Base-by-base conservation (phyloP, 73 alveolate species). In the Paramecium primaurelia region DNA sequence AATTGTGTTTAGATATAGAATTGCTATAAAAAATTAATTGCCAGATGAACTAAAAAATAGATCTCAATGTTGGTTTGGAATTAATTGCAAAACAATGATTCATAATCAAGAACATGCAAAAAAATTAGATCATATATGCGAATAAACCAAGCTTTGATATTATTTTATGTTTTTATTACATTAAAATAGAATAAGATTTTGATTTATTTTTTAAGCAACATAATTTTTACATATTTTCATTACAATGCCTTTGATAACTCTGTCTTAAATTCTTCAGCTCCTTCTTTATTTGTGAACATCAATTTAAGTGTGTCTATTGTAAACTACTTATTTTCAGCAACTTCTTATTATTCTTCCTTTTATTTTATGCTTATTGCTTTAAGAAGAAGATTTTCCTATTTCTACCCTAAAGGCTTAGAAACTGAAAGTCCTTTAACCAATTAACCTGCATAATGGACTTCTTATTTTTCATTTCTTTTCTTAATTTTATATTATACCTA, bases 61-160 rank as follows among this genome's bases (percentile, higher is more conserved):
- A 77, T 60, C 51, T 22, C 54, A 95, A 49, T 95, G 98, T 59
- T 95, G 97, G 96, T 95, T 89, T 93, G 97, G 98, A 42, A 54
- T 64, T 47, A 83, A 92, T 36, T 95, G 98, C 51, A 93, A 93
- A 83, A 95, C 96, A 25, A 80, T 71, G 85, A 86, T 30, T 9
- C 97, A 94, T 38, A 95, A 93, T 60, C 58, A 84, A 9, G 95
- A 54, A 12, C 98, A 95, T 84, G 98, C 98, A 10, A 69, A 86
- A 25, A 93, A 93, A 75, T 92, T 93, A 7, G 95, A 95, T 71
- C 98, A 93, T 22, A 73, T 95, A 25, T 93, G 96, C 59, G 93
- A 89, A 89, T 89, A 71, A 38, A 89, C 92, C 14, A 89, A 89
- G 75, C 58, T 89, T 89, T 71, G 94, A 71, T 34, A 16, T 73